phyloP scores from a whole-genome alignment of 768 basidiomycete genomes.

The Antrodiella citrinella region DNA sequence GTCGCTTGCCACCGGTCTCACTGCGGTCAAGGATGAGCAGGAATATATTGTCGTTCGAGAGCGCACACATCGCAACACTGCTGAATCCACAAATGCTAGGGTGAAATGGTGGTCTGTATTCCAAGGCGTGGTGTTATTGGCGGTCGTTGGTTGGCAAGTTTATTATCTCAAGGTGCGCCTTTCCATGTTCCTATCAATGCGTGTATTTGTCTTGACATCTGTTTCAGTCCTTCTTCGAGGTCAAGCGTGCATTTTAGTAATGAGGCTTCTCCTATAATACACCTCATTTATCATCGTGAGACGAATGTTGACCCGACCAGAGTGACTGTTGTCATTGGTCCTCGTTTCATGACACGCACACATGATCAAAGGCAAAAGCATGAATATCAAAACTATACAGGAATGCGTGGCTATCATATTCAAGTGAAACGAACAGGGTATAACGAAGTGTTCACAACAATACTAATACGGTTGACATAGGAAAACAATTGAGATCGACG shows the following conservation, averaged over 20 bases:
- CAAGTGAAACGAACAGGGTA: slow-evolving; percentile 14
- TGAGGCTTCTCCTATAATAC: not conserved
- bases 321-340: not conserved
- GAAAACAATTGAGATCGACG: slow-evolving; percentile 1
- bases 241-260: slow-evolving; percentile 73
- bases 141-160: slow-evolving; percentile 93
- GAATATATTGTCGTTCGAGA: slow-evolving; percentile 97
- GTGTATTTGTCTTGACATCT: slow-evolving; percentile 3
- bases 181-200: slow-evolving; percentile 6
- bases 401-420: slow-evolving; percentile 9
- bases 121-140: slow-evolving; percentile 80
- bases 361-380: not conserved
- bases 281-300: too few relatives aligned
- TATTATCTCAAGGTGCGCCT: slow-evolving; percentile 82
- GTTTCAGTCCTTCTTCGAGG: slow-evolving; percentile 78
- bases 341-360: not conserved
- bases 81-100: slow-evolving; percentile 86
- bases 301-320: not conserved
- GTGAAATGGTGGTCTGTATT: slow-evolving; percentile 99
- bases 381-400: slow-evolving; percentile 1
- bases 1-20: slow-evolving; percentile 67
- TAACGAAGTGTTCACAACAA: slow-evolving; percentile 7
- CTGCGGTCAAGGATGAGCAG: slow-evolving; percentile 95
- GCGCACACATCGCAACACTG: slow-evolving; percentile 86
- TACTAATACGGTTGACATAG: not conserved